Percentiles rank a stretch among this genome's conserved stretches.
Conservation (phyloP, 352 stramenopile species). For the Elongisporangium anandrum region DNA sequence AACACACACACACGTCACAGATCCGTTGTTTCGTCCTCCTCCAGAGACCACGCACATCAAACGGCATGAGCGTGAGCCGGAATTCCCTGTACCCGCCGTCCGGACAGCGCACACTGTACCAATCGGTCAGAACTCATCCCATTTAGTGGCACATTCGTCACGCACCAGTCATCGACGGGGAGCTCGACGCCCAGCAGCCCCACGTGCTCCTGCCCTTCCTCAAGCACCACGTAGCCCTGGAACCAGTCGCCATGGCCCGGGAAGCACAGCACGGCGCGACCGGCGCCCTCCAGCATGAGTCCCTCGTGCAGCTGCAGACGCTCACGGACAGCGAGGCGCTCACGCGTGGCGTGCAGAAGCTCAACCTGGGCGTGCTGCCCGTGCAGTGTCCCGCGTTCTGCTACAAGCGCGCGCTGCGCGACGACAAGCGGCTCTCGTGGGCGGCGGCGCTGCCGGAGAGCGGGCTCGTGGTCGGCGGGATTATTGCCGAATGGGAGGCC, state of each 20-base stretch:
- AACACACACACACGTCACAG: neutral
- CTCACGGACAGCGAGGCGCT: conserved; percentile 38
- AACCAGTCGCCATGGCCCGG: conserved; percentile 48
- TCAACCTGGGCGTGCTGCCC: conserved; percentile 64
- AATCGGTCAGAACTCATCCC: neutral
- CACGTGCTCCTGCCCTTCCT: conserved; percentile 28
- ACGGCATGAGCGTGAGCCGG: conserved; percentile 53
- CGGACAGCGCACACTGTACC: conserved; percentile 41
- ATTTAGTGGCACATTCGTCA: conserved; percentile 1
- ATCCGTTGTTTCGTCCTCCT: no score
- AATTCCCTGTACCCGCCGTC: conserved; percentile 69
- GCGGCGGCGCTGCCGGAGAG: conserved; percentile 14
- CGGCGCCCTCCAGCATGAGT: conserved; percentile 9
- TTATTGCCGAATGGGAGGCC: conserved; percentile 35
- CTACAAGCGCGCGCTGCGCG: conserved; percentile 56
- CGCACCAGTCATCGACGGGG: conserved; percentile 59
- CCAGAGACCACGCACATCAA: conserved; percentile 19
- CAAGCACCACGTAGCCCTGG: conserved; percentile 58
- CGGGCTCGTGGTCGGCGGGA: neutral
- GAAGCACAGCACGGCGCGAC: conserved; percentile 59
- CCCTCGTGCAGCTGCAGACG: conserved; percentile 28
- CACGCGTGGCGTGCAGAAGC: conserved; percentile 46
- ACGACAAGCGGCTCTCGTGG: conserved; percentile 40
- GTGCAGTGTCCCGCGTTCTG: conserved; percentile 57
- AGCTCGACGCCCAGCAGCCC: conserved; percentile 57